Conservation (phyloP, 2,329 filamentous ascomycete genomes). For the Delphinella strobiligena region DNA sequence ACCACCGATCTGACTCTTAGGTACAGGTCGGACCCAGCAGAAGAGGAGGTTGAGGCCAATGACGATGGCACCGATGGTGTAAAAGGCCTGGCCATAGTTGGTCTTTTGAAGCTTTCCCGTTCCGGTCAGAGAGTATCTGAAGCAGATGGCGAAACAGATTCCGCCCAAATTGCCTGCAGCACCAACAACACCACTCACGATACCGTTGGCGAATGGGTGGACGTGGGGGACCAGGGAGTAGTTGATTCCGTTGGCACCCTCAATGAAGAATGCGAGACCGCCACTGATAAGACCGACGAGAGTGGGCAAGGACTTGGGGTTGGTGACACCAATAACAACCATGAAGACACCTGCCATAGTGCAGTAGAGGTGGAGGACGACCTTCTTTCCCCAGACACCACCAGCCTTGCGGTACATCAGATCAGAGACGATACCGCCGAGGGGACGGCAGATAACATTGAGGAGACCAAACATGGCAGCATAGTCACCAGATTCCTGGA, state of each 20-base stretch:
- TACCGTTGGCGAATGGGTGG: constrained; percentile 69
- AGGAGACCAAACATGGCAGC: constrained; percentile 66
- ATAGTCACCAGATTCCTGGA: constrained; percentile 46
- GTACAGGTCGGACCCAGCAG: constrained; percentile 48
- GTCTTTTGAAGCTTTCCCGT: constrained; percentile 35
- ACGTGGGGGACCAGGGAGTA: constrained; percentile 82
- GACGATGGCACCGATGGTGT: constrained; percentile 70
- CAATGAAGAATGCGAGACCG: constrained; percentile 68
- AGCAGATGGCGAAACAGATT: constrained; percentile 66
- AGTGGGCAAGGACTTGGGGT: constrained; percentile 49
- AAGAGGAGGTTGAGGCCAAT: constrained; percentile 58
- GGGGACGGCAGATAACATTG: constrained; percentile 55
- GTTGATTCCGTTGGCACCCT: constrained; percentile 76
- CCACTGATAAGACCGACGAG: constrained; percentile 70
- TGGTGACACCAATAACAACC: constrained; percentile 49
- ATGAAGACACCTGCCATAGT: constrained; percentile 47
- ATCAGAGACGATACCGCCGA: constrained; percentile 51
- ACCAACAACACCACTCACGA: constrained; percentile 66
- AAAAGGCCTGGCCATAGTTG: constrained; percentile 59
- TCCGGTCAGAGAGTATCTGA: constrained; percentile 45
- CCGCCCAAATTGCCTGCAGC: constrained; percentile 76
- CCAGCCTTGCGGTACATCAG: constrained; percentile 40
- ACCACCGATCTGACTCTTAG: constrained; percentile 41
- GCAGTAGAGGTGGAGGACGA: constrained; percentile 44
- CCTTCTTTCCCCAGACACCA: constrained; percentile 52